Percentiles rank a stretch among this genome's conserved stretches.
These are phyloP conservation scores for Diaporthe citrichinensis DNA, from an alignment of 2,329 filamentous ascomycete species.

Conservation along the genomic window DNA sequence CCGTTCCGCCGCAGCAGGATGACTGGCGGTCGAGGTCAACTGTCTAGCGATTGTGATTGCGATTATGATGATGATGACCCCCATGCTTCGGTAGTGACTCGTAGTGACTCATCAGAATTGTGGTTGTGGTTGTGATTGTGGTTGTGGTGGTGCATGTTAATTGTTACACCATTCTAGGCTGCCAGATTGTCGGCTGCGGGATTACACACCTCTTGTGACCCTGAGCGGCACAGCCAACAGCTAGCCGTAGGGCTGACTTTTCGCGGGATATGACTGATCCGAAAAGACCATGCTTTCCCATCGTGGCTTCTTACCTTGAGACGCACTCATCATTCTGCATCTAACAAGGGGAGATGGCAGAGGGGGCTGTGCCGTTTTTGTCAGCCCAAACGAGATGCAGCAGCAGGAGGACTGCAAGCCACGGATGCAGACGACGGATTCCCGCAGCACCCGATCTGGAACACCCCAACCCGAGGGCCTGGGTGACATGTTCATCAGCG, in stretches of 20 bases:
- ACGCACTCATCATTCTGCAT: slow-evolving; percentile 1
- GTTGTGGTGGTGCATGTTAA: neutral
- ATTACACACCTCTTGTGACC: slow-evolving; percentile 3
- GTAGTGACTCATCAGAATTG: slow-evolving; percentile 15
- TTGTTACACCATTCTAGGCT: slow-evolving; percentile 21
- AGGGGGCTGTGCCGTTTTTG: slow-evolving; percentile 40
- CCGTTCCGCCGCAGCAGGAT: neutral
- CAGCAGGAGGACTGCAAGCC: slow-evolving; percentile 39
- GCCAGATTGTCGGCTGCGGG: slow-evolving; percentile 15
- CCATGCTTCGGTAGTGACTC: slow-evolving; percentile 5
- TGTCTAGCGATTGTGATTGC: neutral
- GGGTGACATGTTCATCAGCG: slow-evolving; percentile 39
- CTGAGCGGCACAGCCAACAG: slow-evolving; percentile 8
- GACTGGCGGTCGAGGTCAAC: neutral
- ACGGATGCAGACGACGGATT: slow-evolving; percentile 30
- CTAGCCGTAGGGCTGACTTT: slow-evolving; percentile 24
- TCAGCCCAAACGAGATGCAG: slow-evolving; percentile 26
- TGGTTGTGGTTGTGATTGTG: slow-evolving; percentile 12
- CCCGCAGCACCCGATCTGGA: slow-evolving; percentile 41
- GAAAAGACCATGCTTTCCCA: neutral
- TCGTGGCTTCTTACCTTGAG: slow-evolving; percentile 8
- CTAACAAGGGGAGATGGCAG: neutral
- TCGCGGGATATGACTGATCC: slow-evolving; percentile 8
- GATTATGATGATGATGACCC: neutral
- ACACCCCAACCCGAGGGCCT: slow-evolving; percentile 40